These are phyloP conservation scores for Angomonas deanei DNA, from an alignment of 208 protist genomes.

Conservation along the genomic window DNA sequence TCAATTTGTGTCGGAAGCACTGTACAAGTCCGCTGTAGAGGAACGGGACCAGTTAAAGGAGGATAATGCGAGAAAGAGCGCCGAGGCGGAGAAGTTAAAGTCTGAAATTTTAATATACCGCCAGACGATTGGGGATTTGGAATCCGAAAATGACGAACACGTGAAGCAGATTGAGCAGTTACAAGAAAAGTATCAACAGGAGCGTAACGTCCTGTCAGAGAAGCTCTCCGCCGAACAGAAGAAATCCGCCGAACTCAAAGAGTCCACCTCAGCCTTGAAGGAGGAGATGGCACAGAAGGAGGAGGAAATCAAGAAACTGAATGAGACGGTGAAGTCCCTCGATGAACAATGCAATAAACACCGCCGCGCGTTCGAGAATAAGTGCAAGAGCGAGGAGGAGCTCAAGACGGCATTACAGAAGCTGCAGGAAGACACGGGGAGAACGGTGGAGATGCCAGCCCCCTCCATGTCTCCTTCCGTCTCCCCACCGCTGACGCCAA, in stretches of 20 bases:
- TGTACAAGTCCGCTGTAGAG: constrained; percentile 44
- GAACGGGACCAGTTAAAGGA: constrained; percentile 47
- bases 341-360: constrained; percentile 47
- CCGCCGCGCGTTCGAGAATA: constrained; percentile 66
- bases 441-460: background rate
- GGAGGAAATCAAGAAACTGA: constrained; percentile 18
- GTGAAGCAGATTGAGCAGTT: constrained; percentile 74
- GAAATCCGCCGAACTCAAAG: constrained; percentile 24
- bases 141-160: constrained; percentile 81
- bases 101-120: constrained; percentile 85
- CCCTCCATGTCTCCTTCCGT: background rate
- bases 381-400: constrained; percentile 46
- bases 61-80: constrained; percentile 33
- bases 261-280: constrained; percentile 14
- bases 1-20: constrained; percentile 56
- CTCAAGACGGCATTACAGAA: constrained; percentile 22
- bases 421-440: constrained; percentile 10
- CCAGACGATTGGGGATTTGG: constrained; percentile 73
- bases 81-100: constrained; percentile 78
- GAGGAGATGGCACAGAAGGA: constrained; percentile 24
- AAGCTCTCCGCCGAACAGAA: constrained; percentile 46
- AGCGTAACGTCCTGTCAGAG: constrained; percentile 38
- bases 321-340: constrained; percentile 24
- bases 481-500: background rate
- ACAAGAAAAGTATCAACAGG: constrained; percentile 49